These are phyloP conservation scores for Xylariaceae sp. DNA, from an alignment of 2,329 filamentous ascomycete species.

Conservation along the genomic window DNA sequence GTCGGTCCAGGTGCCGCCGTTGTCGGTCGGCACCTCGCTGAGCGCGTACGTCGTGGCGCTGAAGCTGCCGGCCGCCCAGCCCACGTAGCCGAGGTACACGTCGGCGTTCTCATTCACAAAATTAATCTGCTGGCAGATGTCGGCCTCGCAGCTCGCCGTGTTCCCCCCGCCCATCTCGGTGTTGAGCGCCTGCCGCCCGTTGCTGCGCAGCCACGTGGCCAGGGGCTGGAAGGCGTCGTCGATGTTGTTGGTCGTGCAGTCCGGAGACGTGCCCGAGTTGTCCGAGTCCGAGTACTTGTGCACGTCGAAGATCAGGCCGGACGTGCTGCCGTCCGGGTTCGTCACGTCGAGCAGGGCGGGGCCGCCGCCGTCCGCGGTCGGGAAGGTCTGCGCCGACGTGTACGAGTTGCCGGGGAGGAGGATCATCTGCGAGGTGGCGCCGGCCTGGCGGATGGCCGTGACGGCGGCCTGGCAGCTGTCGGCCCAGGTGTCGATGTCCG, in stretches of 20 bases:
- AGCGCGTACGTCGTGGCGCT: conserved; percentile 14
- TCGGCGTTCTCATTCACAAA: conserved; percentile 23
- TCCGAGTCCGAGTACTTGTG: conserved; percentile 36
- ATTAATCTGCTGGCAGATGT: conserved; percentile 24
- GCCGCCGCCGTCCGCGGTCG: conserved; percentile 30
- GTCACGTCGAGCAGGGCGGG: conserved; percentile 32
- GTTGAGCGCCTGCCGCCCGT: conserved; percentile 26
- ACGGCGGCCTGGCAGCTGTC: conserved; percentile 35
- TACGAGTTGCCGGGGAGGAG: conserved; percentile 44
- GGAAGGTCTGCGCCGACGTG: conserved; percentile 28
- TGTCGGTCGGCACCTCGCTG: conserved; percentile 13
- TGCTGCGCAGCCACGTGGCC: conserved; percentile 27
- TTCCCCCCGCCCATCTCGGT: conserved; percentile 31
- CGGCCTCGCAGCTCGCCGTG: conserved; percentile 24
- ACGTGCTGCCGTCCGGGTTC: conserved; percentile 34
- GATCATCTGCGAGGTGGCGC: conserved; percentile 29
- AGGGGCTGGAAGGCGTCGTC: conserved; percentile 24
- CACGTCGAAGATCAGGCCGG: conserved; percentile 36
- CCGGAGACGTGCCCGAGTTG: conserved; percentile 15
- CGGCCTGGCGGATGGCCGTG: conserved; percentile 11
- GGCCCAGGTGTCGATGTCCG: conserved; percentile 39
- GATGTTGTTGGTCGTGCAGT: conserved; percentile 30
- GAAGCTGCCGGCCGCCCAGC: conserved; percentile 19
- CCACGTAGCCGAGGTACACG: conserved; percentile 20
- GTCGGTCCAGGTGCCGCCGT: conserved; percentile 13